These are phyloP conservation scores for Talaromyces sp. DNA, from an alignment of 2,329 filamentous ascomycete species.

Conservation along the genomic window DNA sequence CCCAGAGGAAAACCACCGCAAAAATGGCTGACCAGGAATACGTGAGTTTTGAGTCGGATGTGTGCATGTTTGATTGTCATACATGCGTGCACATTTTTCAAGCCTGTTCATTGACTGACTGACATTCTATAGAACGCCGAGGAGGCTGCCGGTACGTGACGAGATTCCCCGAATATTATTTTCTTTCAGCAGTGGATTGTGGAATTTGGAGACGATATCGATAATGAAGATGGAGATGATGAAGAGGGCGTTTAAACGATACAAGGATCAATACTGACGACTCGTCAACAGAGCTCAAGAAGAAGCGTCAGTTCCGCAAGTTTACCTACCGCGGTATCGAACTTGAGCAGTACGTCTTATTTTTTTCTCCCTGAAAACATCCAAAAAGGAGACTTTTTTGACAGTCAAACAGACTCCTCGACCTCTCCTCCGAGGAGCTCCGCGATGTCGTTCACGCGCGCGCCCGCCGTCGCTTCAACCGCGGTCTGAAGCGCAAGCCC, in stretches of 20 bases:
- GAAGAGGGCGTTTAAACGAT: conserved; percentile 14
- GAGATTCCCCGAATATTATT: background rate
- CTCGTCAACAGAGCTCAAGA: conserved; percentile 78
- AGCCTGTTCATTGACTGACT: conserved; percentile 26
- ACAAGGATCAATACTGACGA: conserved; percentile 27
- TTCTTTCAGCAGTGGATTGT: background rate
- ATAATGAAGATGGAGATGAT: conserved; percentile 10
- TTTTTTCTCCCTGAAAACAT: conserved; percentile 8
- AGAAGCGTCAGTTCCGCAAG: conserved; percentile 99
- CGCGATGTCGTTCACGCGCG: conserved; percentile 99
- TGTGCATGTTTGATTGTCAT: background rate
- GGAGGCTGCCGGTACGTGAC: conserved; percentile 74
- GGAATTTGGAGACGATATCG: conserved; percentile 13
- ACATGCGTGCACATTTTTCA: background rate
- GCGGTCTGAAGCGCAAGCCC: conserved; percentile 98
- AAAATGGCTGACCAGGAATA: conserved; percentile 87
- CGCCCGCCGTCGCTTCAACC: conserved; percentile 98
- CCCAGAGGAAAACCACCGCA: conserved; percentile 46
- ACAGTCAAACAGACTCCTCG: conserved; percentile 71
- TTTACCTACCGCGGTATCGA: conserved; percentile 99
- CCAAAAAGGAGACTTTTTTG: conserved; percentile 10
- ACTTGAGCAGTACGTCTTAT: conserved; percentile 84
- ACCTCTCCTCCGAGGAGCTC: conserved; percentile 97
- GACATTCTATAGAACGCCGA: conserved; percentile 71
- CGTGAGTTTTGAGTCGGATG: conserved; percentile 54